Evolutionary conservation across 345 rosid species (phyloP).

Genomic region (Syzygium aqueum): DNA sequence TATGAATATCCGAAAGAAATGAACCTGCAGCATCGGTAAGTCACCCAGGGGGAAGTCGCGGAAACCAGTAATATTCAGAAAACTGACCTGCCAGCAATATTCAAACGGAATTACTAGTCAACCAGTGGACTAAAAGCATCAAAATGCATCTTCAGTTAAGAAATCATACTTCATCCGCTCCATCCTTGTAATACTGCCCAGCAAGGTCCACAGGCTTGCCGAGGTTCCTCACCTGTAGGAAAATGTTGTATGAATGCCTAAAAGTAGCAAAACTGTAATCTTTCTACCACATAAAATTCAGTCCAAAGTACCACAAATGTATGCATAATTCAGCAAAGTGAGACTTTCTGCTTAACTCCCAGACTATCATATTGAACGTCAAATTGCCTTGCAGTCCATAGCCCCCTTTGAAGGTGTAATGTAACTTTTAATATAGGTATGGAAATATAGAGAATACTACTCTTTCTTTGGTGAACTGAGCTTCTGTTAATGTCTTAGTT

Average conservation of each 20-base stretch:
- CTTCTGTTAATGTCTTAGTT: not conserved
- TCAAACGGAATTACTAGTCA: not conserved
- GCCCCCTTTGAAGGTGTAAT: not conserved
- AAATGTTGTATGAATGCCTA: not conserved
- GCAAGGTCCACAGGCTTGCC: slow-evolving; percentile 99
- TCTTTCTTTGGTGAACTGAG: not conserved
- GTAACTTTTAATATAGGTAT: not conserved
- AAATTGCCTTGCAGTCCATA: not conserved
- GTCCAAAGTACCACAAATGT: not conserved
- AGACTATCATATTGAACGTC: not conserved
- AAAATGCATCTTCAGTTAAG: not conserved
- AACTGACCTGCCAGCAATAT: slow-evolving; percentile 57
- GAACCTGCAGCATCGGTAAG: slow-evolving; percentile 95
- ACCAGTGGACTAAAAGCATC: not conserved
- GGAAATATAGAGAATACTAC: not conserved
- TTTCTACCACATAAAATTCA: not conserved
- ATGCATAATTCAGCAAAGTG: not conserved
- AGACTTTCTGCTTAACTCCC: not conserved
- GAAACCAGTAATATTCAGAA: slow-evolving; percentile 88
- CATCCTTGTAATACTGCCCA: slow-evolving; percentile 76
- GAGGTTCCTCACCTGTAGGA: slow-evolving; percentile 79
- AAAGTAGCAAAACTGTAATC: not conserved
- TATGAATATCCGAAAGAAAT: not conserved
- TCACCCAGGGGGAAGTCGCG: slow-evolving; percentile 94
- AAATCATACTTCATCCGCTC: slow-evolving; percentile 85